Evolutionary conservation across 2,329 filamentous ascomycete species (phyloP), one percentile per base, ranked within the genome.

Genomic region (Sclerotiophoma versabilis): DNA sequence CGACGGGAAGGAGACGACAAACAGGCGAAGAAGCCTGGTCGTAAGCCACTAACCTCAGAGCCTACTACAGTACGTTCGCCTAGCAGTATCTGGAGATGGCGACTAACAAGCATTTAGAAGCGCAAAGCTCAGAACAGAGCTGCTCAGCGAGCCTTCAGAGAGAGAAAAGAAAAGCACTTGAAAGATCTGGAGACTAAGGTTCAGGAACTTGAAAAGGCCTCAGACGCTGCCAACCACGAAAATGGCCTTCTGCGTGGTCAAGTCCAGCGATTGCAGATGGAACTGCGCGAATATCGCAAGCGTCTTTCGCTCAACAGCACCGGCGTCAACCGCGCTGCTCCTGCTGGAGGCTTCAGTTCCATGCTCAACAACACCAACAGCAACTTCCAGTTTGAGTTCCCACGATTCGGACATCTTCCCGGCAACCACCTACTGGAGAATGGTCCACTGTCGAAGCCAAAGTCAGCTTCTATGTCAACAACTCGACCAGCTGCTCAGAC

Each of bases 41-140:
- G 95, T 60, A 99, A 99, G 81, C 95, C 93, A 17, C 82, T 98
- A 68, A 98, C 92, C 41, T 96, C 91, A 19, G 95, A 98, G 76
- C 95, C 95, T 20, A 98, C 91, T 65, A 95, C 93, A 64, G 93
- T 98, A 87, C 81, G 93, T 86, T 41, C 34, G 37, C 33, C 41
- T 34, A 32, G 26, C 27, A 55, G 36, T n/a, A 36, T 37, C 41
- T 36, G 32, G 55, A 26, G 15, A 54, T 20, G 15, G 36, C 49
- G n/a, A 51, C 65, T 76, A 46, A 74, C 60, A 47, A 15, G 25
- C 34, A 56, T 25, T 26, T 68, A 96, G 92, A 96, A 96, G 79
- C 89, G 92, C 66, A 99, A 99, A 79, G 95, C 95, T 29, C 84
- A 86, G 63, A 86, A 86, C 62, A 79, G 84, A 44, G 84, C 84